These are phyloP conservation scores for Shiraia sp. DNA, from an alignment of 2,329 filamentous ascomycete species.

Conservation along the genomic window DNA sequence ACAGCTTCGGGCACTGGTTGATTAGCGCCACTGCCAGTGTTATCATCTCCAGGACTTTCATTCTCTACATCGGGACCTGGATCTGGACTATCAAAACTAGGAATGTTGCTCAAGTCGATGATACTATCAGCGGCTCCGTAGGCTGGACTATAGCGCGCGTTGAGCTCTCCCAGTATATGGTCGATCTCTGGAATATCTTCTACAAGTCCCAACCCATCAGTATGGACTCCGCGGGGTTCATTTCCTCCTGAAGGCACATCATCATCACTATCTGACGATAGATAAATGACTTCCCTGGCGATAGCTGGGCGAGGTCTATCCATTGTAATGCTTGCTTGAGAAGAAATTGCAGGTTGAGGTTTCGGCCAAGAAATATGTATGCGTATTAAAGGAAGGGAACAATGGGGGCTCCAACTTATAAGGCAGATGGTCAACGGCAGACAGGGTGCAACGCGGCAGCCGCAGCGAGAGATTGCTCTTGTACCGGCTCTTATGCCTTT, in stretches of 20 bases:
- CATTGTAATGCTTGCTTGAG: constrained; percentile 7
- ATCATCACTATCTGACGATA: constrained; percentile 28
- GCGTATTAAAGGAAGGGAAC: too few relatives aligned
- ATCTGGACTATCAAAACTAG: constrained; percentile 27
- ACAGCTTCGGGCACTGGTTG: constrained; percentile 24
- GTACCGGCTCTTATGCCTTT: too few relatives aligned
- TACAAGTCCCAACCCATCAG: neutral
- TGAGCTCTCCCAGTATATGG: constrained; percentile 4
- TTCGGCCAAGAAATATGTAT: neutral
- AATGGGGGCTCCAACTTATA: too few relatives aligned
- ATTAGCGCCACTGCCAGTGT: neutral
- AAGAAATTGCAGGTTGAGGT: neutral
- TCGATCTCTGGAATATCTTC: constrained; percentile 7
- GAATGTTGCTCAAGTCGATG: constrained; percentile 29
- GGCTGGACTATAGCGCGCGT: neutral
- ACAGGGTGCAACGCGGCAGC: too few relatives aligned
- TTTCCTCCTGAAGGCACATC: constrained; percentile 8
- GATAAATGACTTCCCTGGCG: constrained; percentile 20
- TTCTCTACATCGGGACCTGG: constrained; percentile 4
- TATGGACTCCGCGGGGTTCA: constrained; percentile 8
- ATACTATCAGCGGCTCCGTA: constrained; percentile 5
- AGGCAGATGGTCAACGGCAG: too few relatives aligned
- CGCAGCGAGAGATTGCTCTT: too few relatives aligned
- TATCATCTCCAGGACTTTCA: neutral
- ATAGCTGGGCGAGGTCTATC: constrained; percentile 4